Base-by-base conservation (phyloP, 1,284 basidiomycete species). In the Rhodotorula sp. region DNA sequence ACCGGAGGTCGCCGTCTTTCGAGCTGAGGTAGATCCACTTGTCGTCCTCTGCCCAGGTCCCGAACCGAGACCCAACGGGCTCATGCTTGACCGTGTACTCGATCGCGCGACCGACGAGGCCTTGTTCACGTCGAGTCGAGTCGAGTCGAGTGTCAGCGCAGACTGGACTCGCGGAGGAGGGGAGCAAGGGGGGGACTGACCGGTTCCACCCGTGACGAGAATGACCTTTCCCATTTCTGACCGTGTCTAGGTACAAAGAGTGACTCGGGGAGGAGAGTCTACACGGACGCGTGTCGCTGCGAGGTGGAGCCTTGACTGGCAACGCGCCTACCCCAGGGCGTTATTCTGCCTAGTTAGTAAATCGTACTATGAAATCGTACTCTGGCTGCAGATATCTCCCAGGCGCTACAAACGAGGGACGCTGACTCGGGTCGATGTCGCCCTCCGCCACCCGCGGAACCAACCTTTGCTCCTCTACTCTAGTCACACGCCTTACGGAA, bases 81-180 rank as follows among this genome's bases (percentile, higher is more conserved):
- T 95, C 92, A 16, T 85, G 88, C 59, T 91, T 86, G 80, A 94
- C 88, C 54, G 93, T 83, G 77, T 90, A 84, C 78, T 90, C 83
- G 77, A 96, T 90, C 34, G 89, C 93, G 75, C 87, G 86, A 34
- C 93, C 93, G 43, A 95, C 91, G 69, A 96, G 88, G 39, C 93
- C 93, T 73, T 88, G 29, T 14, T 18, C 29, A 29, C 29, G 59
- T n/a, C 20, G 39, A 29, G 29, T n/a, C 20, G 39, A 29, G 29
- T n/a, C 20, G 39, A 15, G 20, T 14, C 3, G 46, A 21, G n/a
- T 31, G 52, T 39, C 59, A 69, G 58, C 43, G 12, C n/a, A 26
- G 51, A 43, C 10, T 12, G 34, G 34, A 16, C 56, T n/a, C 26
- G 46, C n/a, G n/a, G 3, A 14, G 12, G 59, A 12, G 60, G 6